These are phyloP conservation scores for Globisporangium cylindrosporum DNA, from an alignment of 352 stramenopile genomes.

Conservation along the genomic window DNA sequence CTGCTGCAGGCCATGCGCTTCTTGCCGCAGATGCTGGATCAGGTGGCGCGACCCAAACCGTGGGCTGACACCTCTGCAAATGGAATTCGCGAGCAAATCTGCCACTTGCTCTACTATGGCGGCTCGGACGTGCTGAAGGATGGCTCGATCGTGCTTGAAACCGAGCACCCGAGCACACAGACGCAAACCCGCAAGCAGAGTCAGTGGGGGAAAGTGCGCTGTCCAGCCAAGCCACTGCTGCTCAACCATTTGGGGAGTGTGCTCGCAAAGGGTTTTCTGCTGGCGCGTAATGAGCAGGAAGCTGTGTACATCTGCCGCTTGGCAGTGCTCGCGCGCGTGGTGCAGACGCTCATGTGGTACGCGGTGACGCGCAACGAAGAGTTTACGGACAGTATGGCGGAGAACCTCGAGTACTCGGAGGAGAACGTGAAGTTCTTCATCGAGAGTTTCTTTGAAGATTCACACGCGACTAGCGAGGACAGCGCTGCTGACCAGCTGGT, in stretches of 20 bases:
- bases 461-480: conserved; percentile 20
- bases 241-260: conserved; percentile 72
- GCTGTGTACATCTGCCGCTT: conserved; percentile 60
- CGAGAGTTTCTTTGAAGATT: conserved; percentile 37
- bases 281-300: conserved; percentile 53
- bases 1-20: conserved; percentile 76
- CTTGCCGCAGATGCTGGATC: conserved; percentile 67
- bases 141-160: conserved; percentile 67
- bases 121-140: conserved; percentile 67
- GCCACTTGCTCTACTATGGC: conserved; percentile 68
- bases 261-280: conserved; percentile 64
- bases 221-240: conserved; percentile 71
- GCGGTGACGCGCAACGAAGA: conserved; percentile 53
- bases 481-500: conserved; percentile 30
- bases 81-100: conserved; percentile 40
- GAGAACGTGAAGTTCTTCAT: conserved; percentile 57
- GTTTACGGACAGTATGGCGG: conserved; percentile 60
- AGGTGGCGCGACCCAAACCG: conserved; percentile 33
- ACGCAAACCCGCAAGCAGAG: conserved; percentile 87
- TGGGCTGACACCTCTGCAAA: conserved; percentile 24
- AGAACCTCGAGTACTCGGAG: conserved; percentile 49
- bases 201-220: conserved; percentile 79
- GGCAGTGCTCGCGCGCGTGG: conserved; percentile 61
- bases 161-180: conserved; percentile 76
- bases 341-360: conserved; percentile 81